phyloP scores from a whole-genome alignment of 2,329 filamentous ascomycete species.

The Balansia obtecta region DNA sequence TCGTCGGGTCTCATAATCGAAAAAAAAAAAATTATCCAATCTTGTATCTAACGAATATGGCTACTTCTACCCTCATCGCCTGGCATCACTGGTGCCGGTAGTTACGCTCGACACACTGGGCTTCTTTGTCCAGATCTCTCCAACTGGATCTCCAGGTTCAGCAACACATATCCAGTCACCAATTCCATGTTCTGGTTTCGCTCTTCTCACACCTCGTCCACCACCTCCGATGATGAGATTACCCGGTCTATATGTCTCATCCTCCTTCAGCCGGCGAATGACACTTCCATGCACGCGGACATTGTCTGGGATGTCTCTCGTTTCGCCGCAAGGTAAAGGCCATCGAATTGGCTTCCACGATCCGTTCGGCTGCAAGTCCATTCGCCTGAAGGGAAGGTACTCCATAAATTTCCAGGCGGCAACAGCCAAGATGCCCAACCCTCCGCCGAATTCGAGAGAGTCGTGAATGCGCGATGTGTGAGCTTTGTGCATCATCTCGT shows the following conservation, averaged over 20 bases:
- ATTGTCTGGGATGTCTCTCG: conserved; percentile 59
- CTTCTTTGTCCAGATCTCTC: conserved; percentile 48
- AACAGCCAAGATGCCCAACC: conserved; percentile 42
- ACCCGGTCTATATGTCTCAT: conserved; percentile 57
- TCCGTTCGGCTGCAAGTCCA: conserved; percentile 62
- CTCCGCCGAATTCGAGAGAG: conserved; percentile 52
- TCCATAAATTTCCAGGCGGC: conserved; percentile 69
- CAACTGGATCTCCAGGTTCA: conserved; percentile 54
- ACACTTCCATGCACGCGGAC: conserved; percentile 64
- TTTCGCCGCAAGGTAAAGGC: conserved; percentile 67
- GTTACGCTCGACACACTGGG: not conserved
- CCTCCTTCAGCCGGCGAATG: conserved; percentile 54
- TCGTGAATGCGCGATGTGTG: conserved; percentile 52
- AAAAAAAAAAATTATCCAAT: not conserved
- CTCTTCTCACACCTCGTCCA: conserved; percentile 52
- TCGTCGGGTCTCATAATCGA: no score
- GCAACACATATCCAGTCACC: conserved; percentile 59
- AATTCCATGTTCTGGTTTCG: conserved; percentile 50
- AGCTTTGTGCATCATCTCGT: conserved; percentile 44
- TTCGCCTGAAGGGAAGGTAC: conserved; percentile 66
- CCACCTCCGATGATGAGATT: conserved; percentile 73
- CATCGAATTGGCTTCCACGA: conserved; percentile 71
- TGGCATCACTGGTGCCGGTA: not conserved
- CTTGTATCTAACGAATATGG: not conserved
- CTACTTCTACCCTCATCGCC: not conserved